A percentile compares a stretch with the other conserved stretches of the same genome.
These are phyloP conservation scores for Lindgomyces ingoldianus DNA, from an alignment of 495 filamentous ascomycete species.

Conservation along the genomic window DNA sequence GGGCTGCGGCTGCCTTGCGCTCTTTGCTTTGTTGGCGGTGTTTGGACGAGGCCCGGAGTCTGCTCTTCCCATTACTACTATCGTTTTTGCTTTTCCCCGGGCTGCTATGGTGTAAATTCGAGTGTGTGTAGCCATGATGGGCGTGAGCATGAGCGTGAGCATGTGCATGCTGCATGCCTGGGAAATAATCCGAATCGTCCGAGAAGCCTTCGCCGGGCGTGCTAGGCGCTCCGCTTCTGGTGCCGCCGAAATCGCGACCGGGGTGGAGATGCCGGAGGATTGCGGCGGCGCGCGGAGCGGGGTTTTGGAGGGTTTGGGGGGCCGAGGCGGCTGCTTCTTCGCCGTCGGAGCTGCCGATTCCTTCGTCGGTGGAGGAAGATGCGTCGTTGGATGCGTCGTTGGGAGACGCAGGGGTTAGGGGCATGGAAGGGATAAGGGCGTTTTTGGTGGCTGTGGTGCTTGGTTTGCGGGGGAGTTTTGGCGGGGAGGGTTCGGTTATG, in stretches of 20 bases:
- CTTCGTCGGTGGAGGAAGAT: slow-evolving; percentile 11
- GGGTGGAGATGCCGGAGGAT: slow-evolving; percentile 23
- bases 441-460: slow-evolving; percentile 14
- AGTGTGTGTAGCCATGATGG: slow-evolving; percentile 6
- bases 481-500: slow-evolving; percentile 23
- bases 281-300: slow-evolving; percentile 24
- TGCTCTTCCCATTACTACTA: slow-evolving; percentile 4
- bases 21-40: slow-evolving; percentile 25
- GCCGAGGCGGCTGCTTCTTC: slow-evolving; percentile 17
- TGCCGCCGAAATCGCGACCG: slow-evolving; percentile 32
- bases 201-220: slow-evolving; percentile 44
- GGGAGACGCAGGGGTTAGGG: slow-evolving; percentile 24
- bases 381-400: slow-evolving; percentile 34
- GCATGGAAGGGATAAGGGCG: slow-evolving; percentile 8
- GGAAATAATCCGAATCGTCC: slow-evolving; percentile 43
- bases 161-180: slow-evolving; percentile 15
- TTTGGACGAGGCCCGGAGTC: slow-evolving; percentile 23
- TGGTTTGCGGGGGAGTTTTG: slow-evolving; percentile 23
- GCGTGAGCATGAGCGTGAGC: slow-evolving; percentile 9
- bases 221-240: neutral
- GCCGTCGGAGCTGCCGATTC: slow-evolving; percentile 9
- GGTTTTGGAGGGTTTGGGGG: slow-evolving; percentile 13
- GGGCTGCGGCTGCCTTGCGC: slow-evolving; percentile 26
- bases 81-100: neutral
- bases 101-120: slow-evolving; percentile 7